Evolutionary conservation across 768 basidiomycete genomes (phyloP), one percentile per base, ranked within the genome.

Genomic region (Trametes gibbosa): DNA sequence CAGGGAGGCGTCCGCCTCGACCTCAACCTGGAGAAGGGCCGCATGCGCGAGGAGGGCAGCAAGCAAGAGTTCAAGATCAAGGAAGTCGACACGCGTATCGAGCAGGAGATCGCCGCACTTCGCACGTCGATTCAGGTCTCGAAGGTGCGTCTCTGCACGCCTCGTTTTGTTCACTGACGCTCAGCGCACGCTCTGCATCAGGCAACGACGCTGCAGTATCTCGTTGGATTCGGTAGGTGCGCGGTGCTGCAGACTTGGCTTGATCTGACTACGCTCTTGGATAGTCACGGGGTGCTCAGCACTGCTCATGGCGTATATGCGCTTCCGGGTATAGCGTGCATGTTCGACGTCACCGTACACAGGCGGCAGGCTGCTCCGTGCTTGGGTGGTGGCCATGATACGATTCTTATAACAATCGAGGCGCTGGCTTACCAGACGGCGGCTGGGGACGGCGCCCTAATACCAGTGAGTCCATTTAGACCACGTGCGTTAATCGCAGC

Each of bases 51-150:
- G 69, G 95, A 98, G 77, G 87, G 86, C 64, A 88, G 85, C 65
- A 85, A 86, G 40, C 92, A 98, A 68, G 95, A 97, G 68, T 77
- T 95, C 52, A 98, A 98, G 83, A 91, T 98, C 69, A 94, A 93
- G 72, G 96, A 99, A 72, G 95, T 98, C 17, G 96, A 98, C 68
- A 98, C 96, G 3, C 77, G 92, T 70, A 98, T 98, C 65, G 96
- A 99, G 73, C 91, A 92, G 69, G 95, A 98, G 74, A 96, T 96
- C 69, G 92, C 94, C 9, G 85, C 84, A 2, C 72, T 97, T 53
- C 78, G 90, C 55, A 95, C 92, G 1, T 78, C 86, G 7, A 92
- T 93, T 34, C 91, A 94, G 69, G 84, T 89, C 0, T 90, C 90
- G 53, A 94, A 94, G 83, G 90, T 86, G 56, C 34, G 78, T 59